phyloP scores from a whole-genome alignment of 2,329 filamentous ascomycete species.

The Geosmithia putterillii region DNA sequence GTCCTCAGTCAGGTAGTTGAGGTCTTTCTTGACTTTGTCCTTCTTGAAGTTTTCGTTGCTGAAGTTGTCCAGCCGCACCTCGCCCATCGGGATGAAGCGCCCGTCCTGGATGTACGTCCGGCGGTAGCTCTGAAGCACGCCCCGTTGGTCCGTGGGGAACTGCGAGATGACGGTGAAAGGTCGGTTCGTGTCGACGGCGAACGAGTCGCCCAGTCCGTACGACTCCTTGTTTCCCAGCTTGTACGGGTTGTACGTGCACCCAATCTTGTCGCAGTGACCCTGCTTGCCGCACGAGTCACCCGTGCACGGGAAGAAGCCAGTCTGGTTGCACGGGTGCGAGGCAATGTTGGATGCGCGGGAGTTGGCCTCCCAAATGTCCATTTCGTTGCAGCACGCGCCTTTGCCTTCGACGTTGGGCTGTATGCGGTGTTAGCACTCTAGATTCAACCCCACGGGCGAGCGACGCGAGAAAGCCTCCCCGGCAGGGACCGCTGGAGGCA shows the following conservation, averaged over 20 bases:
- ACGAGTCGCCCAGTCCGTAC: constrained; percentile 16
- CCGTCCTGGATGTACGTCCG: constrained; percentile 37
- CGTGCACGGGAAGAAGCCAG: constrained; percentile 28
- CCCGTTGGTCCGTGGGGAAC: constrained; percentile 25
- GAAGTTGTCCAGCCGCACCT: constrained; percentile 12
- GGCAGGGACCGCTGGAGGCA: too few species aligned
- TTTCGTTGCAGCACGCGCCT: constrained; percentile 40
- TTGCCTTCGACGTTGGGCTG: constrained; percentile 25
- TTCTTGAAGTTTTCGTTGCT: too few species aligned
- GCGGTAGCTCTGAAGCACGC: constrained; percentile 29
- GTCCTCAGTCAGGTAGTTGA: constrained; percentile 22
- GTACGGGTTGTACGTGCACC: constrained; percentile 32
- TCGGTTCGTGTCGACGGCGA: constrained; percentile 20
- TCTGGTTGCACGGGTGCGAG: constrained; percentile 34
- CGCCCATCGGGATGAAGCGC: constrained; percentile 30
- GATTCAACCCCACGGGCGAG: too few species aligned
- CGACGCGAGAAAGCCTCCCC: too few species aligned
- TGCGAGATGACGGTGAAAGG: constrained; percentile 36
- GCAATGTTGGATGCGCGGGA: constrained; percentile 28
- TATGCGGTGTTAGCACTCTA: constrained; percentile 5
- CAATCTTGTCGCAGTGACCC: constrained; percentile 29
- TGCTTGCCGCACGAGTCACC: constrained; percentile 24
- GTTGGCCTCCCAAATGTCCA: constrained; percentile 46
- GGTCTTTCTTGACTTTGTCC: too few species aligned
- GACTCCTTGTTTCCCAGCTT: constrained; percentile 13